Conservation (phyloP, 148 eudicot species). For the Camellia sinensis region DNA sequence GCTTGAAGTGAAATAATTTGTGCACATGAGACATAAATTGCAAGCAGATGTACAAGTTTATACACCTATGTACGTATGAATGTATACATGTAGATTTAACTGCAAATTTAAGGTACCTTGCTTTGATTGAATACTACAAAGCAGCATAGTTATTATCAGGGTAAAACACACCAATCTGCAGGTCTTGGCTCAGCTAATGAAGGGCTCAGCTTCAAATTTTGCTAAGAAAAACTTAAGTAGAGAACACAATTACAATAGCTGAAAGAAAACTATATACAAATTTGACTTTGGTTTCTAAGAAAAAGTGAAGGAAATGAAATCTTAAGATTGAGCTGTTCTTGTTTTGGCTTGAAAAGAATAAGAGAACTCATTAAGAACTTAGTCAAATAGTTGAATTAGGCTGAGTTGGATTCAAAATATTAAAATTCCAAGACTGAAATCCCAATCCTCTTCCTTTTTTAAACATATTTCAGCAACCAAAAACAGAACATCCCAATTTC, state of each 20-base stretch:
- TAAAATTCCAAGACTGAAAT: background rate
- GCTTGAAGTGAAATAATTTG: background rate
- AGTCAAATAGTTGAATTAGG: background rate
- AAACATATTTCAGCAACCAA: background rate
- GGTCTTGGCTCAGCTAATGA: background rate
- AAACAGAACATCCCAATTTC: too few species aligned
- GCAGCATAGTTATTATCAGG: background rate
- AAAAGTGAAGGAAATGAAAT: background rate
- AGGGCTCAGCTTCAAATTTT: background rate
- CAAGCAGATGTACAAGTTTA: background rate
- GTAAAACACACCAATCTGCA: slow-evolving; percentile 3
- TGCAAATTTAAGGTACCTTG: background rate
- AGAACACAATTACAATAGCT: background rate
- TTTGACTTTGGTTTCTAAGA: background rate
- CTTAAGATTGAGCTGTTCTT: background rate
- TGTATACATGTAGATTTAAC: background rate
- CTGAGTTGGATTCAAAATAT: background rate
- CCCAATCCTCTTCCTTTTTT: background rate
- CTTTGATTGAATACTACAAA: background rate
- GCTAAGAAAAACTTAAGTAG: background rate
- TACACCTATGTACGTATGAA: background rate
- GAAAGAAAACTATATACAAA: background rate
- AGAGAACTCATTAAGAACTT: background rate
- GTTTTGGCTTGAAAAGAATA: background rate
- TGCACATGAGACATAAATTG: background rate